These are phyloP conservation scores for Massariosphaeria phaeospora DNA, from an alignment of 495 filamentous ascomycete species.

Conservation along the genomic window DNA sequence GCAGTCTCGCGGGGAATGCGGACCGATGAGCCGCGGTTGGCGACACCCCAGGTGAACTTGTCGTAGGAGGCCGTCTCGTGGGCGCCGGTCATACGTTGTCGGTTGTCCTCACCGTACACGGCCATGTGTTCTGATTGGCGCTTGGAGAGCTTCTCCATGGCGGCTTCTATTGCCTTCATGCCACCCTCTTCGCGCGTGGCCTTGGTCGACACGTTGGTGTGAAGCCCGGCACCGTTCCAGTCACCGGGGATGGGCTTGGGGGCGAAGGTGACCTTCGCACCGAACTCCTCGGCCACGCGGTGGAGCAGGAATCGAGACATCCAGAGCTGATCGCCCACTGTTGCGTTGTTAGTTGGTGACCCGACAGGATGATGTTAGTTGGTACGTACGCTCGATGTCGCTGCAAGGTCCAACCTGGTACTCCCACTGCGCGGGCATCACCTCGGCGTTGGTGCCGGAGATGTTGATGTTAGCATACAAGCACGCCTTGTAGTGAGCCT, in stretches of 20 bases:
- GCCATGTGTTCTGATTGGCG: conserved; percentile 94
- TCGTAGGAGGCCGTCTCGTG: conserved; percentile 96
- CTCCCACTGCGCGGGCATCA: conserved; percentile 98
- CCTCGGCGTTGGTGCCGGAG: conserved; percentile 98
- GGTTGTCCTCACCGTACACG: conserved; percentile 96
- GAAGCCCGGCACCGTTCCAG: conserved; percentile 99
- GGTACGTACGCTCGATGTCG: conserved; percentile 71
- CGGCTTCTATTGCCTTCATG: conserved; percentile 84
- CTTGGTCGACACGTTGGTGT: conserved; percentile 88
- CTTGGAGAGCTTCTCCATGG: conserved; percentile 81
- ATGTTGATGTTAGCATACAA: conserved; percentile 87
- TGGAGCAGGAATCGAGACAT: conserved; percentile 92
- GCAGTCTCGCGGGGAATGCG: conserved; percentile 88
- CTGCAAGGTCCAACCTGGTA: conserved; percentile 95
- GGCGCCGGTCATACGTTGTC: conserved; percentile 80
- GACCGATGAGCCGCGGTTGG: conserved; percentile 89
- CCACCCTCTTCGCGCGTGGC: conserved; percentile 86
- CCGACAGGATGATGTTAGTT: background rate
- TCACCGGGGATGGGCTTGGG: conserved; percentile 98
- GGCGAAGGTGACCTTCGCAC: conserved; percentile 90
- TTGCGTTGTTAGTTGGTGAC: conserved; percentile 25
- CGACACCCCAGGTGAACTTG: conserved; percentile 90
- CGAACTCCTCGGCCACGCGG: conserved; percentile 96
- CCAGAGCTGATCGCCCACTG: conserved; percentile 97
- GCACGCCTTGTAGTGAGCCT: conserved; percentile 98